Evolutionary conservation across 305 asterid genomes (phyloP), one percentile per base, ranked within the genome.

Genomic region (Solanum hybrid): DNA sequence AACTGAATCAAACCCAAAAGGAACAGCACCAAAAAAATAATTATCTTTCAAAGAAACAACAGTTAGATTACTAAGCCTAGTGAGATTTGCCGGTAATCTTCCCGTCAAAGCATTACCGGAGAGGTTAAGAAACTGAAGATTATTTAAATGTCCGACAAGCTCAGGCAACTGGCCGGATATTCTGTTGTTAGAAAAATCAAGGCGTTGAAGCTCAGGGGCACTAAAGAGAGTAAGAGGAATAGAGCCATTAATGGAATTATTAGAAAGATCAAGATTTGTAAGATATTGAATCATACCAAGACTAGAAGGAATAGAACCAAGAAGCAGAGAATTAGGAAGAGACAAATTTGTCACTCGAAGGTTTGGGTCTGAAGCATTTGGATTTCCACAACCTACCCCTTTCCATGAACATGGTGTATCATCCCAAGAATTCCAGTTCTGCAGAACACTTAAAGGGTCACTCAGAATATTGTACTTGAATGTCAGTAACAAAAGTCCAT

Each of bases 101-200:
- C 99, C 99, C 4, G 93, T 88, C 4, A 97, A 90, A 33, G 96
- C 96, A 87, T 97, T 97, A 38, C 94, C 98, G 38, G 99, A 95
- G n/a, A 97, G 96, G 90, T 97, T 96, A 4, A 97, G 93, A 12
- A 93, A 27, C 85, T 82, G 94, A 38, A 97, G 98, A n/a, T 51
- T 89, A 22, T 24, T 89, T 27, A 95, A 84, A 17, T 91, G 92
- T 12, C 97, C 98, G 10, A 94, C 86, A 20, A 85, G 39, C 92
- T 93, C 96, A 45, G 98, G 92, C 76, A 97, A 85, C 51, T 84
- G 94, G 22, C 99, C 99, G 89, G 96, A 93, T 85, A 97, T 93
- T 90, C 94, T 88, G 76, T 97, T 97, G 88, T 93, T 93, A 0
- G 99, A 96, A 20, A 96, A 91, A 93, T 97, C 99, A 38, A 97